Evolutionary conservation across 176 grass and related monocot species (phyloP).

Genomic region (Eragrostis curvula): DNA sequence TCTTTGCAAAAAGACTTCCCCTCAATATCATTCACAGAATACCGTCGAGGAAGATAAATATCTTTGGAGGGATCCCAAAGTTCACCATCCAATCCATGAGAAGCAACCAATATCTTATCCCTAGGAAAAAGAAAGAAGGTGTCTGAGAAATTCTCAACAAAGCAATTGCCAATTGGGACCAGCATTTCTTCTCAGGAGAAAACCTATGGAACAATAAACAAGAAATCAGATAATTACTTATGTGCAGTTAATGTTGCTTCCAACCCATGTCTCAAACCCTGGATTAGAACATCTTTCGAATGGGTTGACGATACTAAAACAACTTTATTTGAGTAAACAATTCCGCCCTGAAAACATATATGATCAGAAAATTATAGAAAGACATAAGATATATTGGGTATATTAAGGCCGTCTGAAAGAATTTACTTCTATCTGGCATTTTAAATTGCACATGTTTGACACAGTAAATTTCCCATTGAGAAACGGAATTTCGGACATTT

Average conservation of each 20-base stretch:
- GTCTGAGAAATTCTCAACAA: slow-evolving; percentile 13
- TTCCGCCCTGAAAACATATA: slow-evolving; percentile 64
- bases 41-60: slow-evolving; percentile 51
- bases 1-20: slow-evolving; percentile 56
- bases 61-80: slow-evolving; percentile 63
- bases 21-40: slow-evolving; percentile 58
- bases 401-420: neutral
- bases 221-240: slow-evolving; percentile 45
- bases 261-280: slow-evolving; percentile 51
- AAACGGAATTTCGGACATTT: neutral
- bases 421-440: slow-evolving; percentile 18
- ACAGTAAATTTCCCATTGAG: neutral
- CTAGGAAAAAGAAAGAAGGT: slow-evolving; percentile 34
- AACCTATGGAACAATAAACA: neutral
- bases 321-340: slow-evolving; percentile 74
- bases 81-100: slow-evolving; percentile 54
- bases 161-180: neutral
- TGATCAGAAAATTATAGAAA: slow-evolving; percentile 8
- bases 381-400: slow-evolving; percentile 9
- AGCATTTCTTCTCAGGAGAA: neutral
- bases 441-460: neutral
- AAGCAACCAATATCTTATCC: slow-evolving; percentile 54
- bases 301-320: slow-evolving; percentile 52
- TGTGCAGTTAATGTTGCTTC: slow-evolving; percentile 59
- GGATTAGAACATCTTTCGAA: slow-evolving; percentile 47